A percentile compares a stretch with the other conserved stretches of the same genome.
Evolutionary conservation across 352 stramenopile genomes (phyloP).

Genomic region (Lagenidium giganteum): DNA sequence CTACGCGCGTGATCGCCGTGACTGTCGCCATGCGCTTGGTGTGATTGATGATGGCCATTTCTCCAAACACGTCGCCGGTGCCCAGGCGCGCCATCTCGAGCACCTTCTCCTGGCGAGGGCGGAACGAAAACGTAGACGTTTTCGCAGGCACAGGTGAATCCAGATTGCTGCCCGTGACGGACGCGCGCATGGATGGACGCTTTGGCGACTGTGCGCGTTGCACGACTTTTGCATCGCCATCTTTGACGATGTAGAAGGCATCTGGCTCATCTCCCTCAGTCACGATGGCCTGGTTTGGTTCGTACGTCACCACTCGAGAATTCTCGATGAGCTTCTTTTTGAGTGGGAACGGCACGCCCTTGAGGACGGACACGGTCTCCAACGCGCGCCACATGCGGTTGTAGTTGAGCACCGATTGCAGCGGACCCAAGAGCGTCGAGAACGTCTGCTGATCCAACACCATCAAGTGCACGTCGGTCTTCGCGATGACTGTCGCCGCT

Average conservation of each 20-base stretch:
- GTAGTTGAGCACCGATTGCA: conserved; percentile 83
- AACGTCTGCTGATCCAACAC: conserved; percentile 91
- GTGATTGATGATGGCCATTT: conserved; percentile 38
- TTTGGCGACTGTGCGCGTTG: conserved; percentile 9
- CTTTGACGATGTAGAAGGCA: conserved; percentile 63
- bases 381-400: conserved; percentile 47
- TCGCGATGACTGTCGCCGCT: conserved; percentile 82
- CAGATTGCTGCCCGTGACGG: not conserved
- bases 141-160: not conserved
- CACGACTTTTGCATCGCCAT: conserved; percentile 33
- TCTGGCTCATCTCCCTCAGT: conserved; percentile 37
- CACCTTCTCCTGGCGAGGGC: not conserved
- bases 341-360: conserved; percentile 24
- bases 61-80: conserved; percentile 58
- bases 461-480: conserved; percentile 39
- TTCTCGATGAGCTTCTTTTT: conserved; percentile 44
- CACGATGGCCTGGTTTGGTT: conserved; percentile 35
- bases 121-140: conserved; percentile 8
- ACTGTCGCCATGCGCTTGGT: conserved; percentile 66
- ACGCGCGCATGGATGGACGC: not conserved
- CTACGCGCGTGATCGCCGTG: conserved; percentile 46
- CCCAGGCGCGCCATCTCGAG: conserved; percentile 35
- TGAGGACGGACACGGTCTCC: conserved; percentile 49
- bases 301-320: conserved; percentile 31
- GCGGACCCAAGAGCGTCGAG: conserved; percentile 82